These are phyloP conservation scores for Echites panduratus DNA, from an alignment of 257 asterid genomes.

Conservation along the genomic window DNA sequence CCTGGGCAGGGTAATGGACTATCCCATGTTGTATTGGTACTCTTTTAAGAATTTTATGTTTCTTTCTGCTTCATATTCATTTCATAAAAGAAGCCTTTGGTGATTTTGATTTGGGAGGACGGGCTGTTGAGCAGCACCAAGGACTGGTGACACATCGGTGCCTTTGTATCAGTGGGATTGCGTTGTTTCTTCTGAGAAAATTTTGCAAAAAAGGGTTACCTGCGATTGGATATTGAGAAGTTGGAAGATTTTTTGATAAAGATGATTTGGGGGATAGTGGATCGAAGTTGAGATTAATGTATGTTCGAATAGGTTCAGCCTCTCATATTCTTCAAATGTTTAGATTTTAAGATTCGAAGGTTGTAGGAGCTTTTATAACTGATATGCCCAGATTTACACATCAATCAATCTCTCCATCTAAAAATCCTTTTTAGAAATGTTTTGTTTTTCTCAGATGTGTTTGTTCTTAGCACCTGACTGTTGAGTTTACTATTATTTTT, in stretches of 20 bases:
- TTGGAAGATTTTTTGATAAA: conserved; percentile 4
- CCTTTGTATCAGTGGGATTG: conserved; percentile 4
- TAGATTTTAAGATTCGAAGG: conserved; percentile 13
- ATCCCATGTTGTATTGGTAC: conserved; percentile 24
- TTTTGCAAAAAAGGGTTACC: conserved; percentile 1
- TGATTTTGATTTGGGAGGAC: conserved; percentile 11
- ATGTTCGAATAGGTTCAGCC: conserved; percentile 22
- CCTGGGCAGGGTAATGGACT: conserved; percentile 16
- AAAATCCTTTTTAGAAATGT: conserved; percentile 22
- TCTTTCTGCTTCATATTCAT: conserved; percentile 27
- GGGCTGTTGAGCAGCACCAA: conserved; percentile 18
- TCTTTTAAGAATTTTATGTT: conserved; percentile 10
- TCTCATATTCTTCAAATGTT: conserved; percentile 20
- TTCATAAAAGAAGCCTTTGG: conserved; percentile 16
- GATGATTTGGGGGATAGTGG: conserved; percentile 10
- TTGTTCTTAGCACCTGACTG: conserved; percentile 32
- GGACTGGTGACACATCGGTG: not conserved
- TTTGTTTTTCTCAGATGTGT: conserved; percentile 26
- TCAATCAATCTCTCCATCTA: conserved; percentile 26
- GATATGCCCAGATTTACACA: conserved; percentile 18
- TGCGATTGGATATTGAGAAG: conserved; percentile 3
- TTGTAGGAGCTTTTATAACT: conserved; percentile 33
- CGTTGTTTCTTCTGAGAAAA: conserved; percentile 12
- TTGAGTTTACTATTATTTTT: conserved; percentile 35
- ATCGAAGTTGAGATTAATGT: conserved; percentile 7